These are phyloP conservation scores for Boechera divaricarpa DNA, from an alignment of 345 rosid genomes.

Conservation along the genomic window DNA sequence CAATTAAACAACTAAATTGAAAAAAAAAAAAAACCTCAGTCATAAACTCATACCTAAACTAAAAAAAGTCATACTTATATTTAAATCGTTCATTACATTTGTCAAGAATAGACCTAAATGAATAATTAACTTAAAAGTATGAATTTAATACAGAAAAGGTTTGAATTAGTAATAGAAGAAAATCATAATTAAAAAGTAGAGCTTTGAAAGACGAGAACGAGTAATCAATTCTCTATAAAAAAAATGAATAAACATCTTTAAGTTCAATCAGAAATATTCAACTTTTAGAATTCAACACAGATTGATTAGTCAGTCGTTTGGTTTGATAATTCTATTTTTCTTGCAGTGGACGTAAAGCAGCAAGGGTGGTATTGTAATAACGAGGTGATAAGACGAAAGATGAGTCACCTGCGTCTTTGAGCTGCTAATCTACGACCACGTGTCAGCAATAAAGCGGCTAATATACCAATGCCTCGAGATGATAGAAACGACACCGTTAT, in stretches of 20 bases:
- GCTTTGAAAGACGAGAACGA: conserved; percentile 9
- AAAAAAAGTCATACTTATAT: conserved; percentile 31
- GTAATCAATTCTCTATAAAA: not conserved
- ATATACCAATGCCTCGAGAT: conserved; percentile 18
- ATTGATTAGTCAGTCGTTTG: conserved; percentile 3
- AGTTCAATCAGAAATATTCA: not conserved
- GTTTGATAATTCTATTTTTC: conserved; percentile 30
- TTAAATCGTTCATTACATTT: conserved; percentile 2
- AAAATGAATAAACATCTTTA: not conserved
- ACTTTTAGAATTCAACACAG: not conserved
- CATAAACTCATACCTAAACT: conserved; percentile 19
- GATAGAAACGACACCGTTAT: conserved; percentile 33
- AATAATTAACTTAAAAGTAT: not conserved
- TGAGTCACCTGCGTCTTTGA: conserved; percentile 20
- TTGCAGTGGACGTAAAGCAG: conserved; percentile 39
- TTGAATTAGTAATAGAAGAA: not conserved
- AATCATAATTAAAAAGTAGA: not conserved
- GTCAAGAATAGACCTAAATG: not conserved
- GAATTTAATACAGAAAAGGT: conserved; percentile 10
- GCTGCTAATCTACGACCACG: conserved; percentile 22
- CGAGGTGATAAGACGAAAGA: conserved; percentile 6
- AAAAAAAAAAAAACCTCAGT: not conserved
- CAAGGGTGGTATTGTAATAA: conserved; percentile 16
- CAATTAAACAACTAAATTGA: conserved; percentile 16
- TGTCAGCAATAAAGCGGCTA: conserved; percentile 37